phyloP scores from a whole-genome alignment of 306 rosid species.

The Chamaecrista fasciculata region DNA sequence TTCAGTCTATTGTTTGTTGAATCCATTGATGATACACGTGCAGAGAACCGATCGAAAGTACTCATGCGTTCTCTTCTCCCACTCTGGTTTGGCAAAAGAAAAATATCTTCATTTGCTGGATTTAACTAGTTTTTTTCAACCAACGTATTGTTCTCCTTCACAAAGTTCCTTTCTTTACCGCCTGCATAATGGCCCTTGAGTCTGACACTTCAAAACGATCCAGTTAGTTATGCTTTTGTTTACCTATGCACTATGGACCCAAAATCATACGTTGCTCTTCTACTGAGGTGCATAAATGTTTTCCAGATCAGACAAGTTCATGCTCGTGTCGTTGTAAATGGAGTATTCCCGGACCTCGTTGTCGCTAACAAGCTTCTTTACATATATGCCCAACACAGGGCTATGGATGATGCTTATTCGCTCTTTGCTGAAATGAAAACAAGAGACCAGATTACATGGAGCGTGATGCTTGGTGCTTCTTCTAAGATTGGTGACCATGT shows the following conservation, averaged over 20 bases:
- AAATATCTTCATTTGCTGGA: neutral
- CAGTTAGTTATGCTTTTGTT: neutral
- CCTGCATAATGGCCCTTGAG: neutral
- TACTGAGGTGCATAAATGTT: conserved; percentile 48
- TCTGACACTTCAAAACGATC: neutral
- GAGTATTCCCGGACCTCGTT: conserved; percentile 44
- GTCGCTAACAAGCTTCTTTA: conserved; percentile 72
- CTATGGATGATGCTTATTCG: conserved; percentile 41
- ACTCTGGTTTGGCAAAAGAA: neutral
- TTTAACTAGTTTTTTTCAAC: neutral
- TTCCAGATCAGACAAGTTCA: conserved; percentile 60
- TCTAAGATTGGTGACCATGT: conserved; percentile 52
- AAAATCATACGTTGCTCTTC: conserved; percentile 34
- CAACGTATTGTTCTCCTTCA: neutral
- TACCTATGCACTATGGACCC: conserved; percentile 34
- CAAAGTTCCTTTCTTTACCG: neutral
- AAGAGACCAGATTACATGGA: conserved; percentile 59
- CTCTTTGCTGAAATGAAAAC: conserved; percentile 50
- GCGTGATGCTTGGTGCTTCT: conserved; percentile 69
- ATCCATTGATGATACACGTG: neutral
- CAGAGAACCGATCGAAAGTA: neutral
- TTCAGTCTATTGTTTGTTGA: neutral
- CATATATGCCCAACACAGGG: conserved; percentile 45
- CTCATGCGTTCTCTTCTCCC: neutral
- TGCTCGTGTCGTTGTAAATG: conserved; percentile 41